A percentile compares a stretch with the other conserved stretches of the same genome.
phyloP scores from a whole-genome alignment of 495 filamentous ascomycete species.

The Penicillium paxilli region DNA sequence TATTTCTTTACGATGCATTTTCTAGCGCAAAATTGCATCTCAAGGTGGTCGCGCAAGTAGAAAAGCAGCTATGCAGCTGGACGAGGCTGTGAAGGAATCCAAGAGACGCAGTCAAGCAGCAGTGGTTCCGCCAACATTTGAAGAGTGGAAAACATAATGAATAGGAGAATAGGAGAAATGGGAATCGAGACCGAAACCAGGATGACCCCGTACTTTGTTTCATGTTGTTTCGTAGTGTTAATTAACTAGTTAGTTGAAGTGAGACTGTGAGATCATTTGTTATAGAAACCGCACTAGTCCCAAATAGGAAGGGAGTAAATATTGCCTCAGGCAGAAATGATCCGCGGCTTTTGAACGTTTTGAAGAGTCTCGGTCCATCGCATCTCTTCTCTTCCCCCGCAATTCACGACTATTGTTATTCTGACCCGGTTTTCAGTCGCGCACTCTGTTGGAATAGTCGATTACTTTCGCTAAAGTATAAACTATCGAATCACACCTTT shows the following conservation, averaged over 20 bases:
- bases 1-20: neutral
- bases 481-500: neutral
- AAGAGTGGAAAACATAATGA: constrained; percentile 21
- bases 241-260: too few relatives aligned
- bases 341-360: constrained; percentile 7
- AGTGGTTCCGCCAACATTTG: constrained; percentile 24
- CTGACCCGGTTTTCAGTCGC: neutral
- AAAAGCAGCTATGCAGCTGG: constrained; percentile 10
- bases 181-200: too few relatives aligned
- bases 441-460: too few relatives aligned
- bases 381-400: constrained; percentile 2
- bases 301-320: constrained; percentile 28
- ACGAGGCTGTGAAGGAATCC: constrained; percentile 8
- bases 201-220: too few relatives aligned
- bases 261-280: too few relatives aligned
- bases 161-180: neutral
- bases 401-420: constrained; percentile 21
- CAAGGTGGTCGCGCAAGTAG: constrained; percentile 49
- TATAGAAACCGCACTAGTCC: constrained; percentile 23
- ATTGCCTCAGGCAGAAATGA: constrained; percentile 20
- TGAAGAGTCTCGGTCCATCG: neutral
- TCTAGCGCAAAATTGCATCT: constrained; percentile 47
- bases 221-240: too few relatives aligned
- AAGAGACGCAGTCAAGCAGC: constrained; percentile 14
- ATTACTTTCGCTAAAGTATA: neutral